A percentile compares a stretch with the other conserved stretches of the same genome.
These are phyloP conservation scores for Fibroporia radiculosa DNA, from an alignment of 768 basidiomycete genomes.

Conservation along the genomic window DNA sequence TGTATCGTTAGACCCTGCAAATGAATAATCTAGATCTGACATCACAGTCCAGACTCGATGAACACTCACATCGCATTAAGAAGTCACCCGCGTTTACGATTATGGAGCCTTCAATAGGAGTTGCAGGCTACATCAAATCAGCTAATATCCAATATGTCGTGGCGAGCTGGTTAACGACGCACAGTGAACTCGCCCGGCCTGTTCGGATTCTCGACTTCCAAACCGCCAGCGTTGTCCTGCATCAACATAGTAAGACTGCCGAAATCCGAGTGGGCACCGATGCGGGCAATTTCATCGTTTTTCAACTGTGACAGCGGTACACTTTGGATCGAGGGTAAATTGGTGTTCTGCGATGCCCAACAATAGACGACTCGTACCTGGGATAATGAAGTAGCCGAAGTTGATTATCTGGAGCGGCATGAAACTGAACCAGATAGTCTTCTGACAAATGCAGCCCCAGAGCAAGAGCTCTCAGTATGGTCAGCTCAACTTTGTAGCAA, in stretches of 20 bases:
- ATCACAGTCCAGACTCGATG: background rate
- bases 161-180: background rate
- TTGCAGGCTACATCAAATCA: constrained; percentile 19
- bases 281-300: constrained; percentile 32
- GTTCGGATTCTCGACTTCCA: constrained; percentile 52
- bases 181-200: constrained; percentile 34
- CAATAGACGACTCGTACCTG: constrained; percentile 9
- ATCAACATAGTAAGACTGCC: constrained; percentile 50
- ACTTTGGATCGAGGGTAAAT: constrained; percentile 10
- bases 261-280: constrained; percentile 49
- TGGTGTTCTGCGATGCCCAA: background rate
- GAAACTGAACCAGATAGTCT: constrained; percentile 36
- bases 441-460: constrained; percentile 36
- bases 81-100: constrained; percentile 48
- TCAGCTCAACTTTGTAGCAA: constrained; percentile 35
- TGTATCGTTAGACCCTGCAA: constrained; percentile 28
- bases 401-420: constrained; percentile 42
- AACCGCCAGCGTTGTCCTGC: constrained; percentile 53
- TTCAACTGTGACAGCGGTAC: constrained; percentile 26
- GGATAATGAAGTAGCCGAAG: constrained; percentile 54
- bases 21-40: background rate
- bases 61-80: constrained; percentile 39
- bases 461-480: constrained; percentile 42
- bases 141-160: background rate
- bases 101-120: constrained; percentile 37